Evolutionary conservation across 208 protist species (phyloP), one percentile per base, ranked within the genome.

Genomic region (Trypanosoma cruzi): DNA sequence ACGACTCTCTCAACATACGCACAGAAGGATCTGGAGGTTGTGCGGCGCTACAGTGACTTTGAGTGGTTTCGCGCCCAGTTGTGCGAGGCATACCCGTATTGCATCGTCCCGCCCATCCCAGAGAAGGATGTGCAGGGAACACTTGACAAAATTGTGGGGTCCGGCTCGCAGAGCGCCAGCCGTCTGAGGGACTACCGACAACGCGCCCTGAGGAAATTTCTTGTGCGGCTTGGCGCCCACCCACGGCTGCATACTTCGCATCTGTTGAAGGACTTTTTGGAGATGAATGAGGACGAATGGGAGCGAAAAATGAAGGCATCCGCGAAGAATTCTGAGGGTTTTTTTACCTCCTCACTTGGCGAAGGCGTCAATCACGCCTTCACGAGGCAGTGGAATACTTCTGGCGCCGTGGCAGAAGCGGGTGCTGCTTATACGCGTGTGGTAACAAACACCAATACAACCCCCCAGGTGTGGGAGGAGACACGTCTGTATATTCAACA

Each of bases 21-120:
- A 0, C 62, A 62, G 34, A 72, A 73, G 16, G 65, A 86, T 8
- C 65, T 79, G 54, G 73, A 65, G 22, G 84, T 64, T 56, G 78
- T 76, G 56, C 85, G 94, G 26, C 86, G 94, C 31, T 98, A 97
- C 75, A 90, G 75, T 50, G 94, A 98, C 77, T 98, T 98, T 61
- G 86, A 92, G 62, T 73, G 80, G 65, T 80, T 98, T 24, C 85
- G 89, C 36, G 71, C 75, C 7, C 84, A 88, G 65, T 76, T 98
- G 16, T 68, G 68, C 28, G 84, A 81, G 26, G 48, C 58, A 48
- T 88, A 88, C 52, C 90, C 86, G 69, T 91, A 79, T 68, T 93
- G 88, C 69, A 88, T 98, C 40, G 69, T 95, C 18, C 92, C 94
- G 11, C 92, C 92, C 16, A 86, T 98, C 29, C 94, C 94, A 0